phyloP scores from a whole-genome alignment of 345 rosid genomes.

The Alliaria petiolata region DNA sequence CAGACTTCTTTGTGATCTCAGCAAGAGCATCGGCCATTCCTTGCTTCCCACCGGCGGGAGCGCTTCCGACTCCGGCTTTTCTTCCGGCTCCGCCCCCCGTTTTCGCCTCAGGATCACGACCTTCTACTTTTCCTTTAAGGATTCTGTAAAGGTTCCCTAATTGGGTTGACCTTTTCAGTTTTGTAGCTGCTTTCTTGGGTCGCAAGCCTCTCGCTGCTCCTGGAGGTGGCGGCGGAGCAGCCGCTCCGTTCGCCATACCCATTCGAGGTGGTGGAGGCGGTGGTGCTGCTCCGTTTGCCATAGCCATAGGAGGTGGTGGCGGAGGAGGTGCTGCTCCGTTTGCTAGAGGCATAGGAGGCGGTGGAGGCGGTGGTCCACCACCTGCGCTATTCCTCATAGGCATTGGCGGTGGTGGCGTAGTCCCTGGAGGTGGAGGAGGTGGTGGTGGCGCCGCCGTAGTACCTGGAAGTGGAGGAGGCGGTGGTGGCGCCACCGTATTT shows the following conservation, averaged over 20 bases:
- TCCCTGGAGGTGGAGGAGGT: constrained; percentile 22
- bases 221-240: constrained; percentile 73
- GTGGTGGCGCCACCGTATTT: neutral
- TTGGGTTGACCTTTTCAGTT: constrained; percentile 79
- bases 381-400: neutral
- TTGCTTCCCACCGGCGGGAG: constrained; percentile 54
- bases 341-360: constrained; percentile 16
- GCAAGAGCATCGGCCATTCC: constrained; percentile 99
- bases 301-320: constrained; percentile 38
- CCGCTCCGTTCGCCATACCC: constrained; percentile 35
- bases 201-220: constrained; percentile 52
- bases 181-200: constrained; percentile 63
- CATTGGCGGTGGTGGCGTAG: constrained; percentile 28
- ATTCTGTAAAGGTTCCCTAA: constrained; percentile 65
- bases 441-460: neutral
- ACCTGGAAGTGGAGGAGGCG: constrained; percentile 30
- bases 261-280: constrained; percentile 56
- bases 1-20: constrained; percentile 92
- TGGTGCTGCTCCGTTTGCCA: constrained; percentile 38
- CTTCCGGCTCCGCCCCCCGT: constrained; percentile 33
- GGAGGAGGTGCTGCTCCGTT: constrained; percentile 36
- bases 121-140: constrained; percentile 81
- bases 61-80: constrained; percentile 28
- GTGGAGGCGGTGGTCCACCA: constrained; percentile 12
- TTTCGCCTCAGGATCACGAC: constrained; percentile 41